A percentile compares a stretch with the other conserved stretches of the same genome.
Evolutionary conservation across 192 early-diverging fungal genomes (phyloP).

Genomic region (Linderina pennispora): DNA sequence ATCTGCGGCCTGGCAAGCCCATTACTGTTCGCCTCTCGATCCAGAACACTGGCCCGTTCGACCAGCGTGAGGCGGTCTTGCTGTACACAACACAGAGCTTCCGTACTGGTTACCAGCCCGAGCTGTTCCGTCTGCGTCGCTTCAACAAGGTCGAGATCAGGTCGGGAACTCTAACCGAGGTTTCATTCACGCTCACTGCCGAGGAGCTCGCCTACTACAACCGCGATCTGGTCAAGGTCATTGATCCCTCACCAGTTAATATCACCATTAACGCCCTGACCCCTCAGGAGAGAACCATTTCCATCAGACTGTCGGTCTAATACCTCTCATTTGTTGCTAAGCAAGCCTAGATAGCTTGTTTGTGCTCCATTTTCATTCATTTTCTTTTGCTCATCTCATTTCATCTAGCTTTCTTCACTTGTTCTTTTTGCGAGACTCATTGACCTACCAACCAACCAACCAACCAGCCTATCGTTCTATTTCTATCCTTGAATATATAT

Average conservation of each 20-base stretch:
- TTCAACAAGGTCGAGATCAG: conserved; percentile 44
- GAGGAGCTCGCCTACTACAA: conserved; percentile 36
- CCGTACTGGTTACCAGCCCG: conserved; percentile 50
- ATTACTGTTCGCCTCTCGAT: conserved; percentile 33
- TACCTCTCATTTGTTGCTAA: not conserved
- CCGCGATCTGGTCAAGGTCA: conserved; percentile 12
- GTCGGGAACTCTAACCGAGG: conserved; percentile 4
- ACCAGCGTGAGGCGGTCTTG: conserved; percentile 49
- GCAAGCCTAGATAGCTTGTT: not conserved
- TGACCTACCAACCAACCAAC: no score
- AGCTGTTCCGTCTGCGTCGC: conserved; percentile 46
- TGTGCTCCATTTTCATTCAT: not conserved
- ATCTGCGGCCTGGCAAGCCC: conserved; percentile 9
- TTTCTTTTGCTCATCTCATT: not conserved
- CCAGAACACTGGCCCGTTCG: conserved; percentile 31
- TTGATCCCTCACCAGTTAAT: conserved; percentile 27
- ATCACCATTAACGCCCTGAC: conserved; percentile 34
- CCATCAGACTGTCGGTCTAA: conserved; percentile 8
- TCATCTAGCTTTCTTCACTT: not conserved
- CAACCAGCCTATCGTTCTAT: no score
- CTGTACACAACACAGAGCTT: conserved; percentile 50
- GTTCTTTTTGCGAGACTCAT: no score
- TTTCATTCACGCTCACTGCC: conserved; percentile 25
- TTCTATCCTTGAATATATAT: no score
- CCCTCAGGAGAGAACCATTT: conserved; percentile 16